A percentile compares a stretch with the other conserved stretches of the same genome.
phyloP scores from a whole-genome alignment of 805 yeast species.

The Torulaspora delbrueckii region DNA sequence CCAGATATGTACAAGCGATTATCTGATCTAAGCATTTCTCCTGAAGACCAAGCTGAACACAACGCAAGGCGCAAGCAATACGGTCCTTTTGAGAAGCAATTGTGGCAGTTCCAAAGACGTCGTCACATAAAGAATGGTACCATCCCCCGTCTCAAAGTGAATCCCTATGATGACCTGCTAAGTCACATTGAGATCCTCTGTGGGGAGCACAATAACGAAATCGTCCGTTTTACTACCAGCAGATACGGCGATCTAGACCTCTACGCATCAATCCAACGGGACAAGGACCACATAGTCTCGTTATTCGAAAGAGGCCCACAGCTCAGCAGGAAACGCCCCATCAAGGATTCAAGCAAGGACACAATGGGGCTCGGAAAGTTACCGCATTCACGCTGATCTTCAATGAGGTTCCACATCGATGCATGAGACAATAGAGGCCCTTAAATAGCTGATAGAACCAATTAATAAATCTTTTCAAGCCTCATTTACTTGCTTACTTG shows the following conservation, averaged over 20 bases:
- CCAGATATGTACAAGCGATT: conserved; percentile 9
- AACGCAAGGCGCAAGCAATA: conserved; percentile 13
- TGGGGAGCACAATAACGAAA: conserved; percentile 26
- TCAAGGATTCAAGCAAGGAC: neutral
- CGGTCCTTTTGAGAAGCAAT: conserved; percentile 15
- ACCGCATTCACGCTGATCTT: conserved; percentile 1
- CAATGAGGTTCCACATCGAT: neutral
- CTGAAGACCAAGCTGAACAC: conserved; percentile 4
- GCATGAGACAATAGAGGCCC: conserved; percentile 1
- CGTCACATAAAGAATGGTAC: conserved; percentile 18
- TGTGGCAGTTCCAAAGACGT: conserved; percentile 29
- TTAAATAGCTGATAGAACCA: conserved; percentile 1
- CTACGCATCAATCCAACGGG: conserved; percentile 19
- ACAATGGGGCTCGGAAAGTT: conserved; percentile 1
- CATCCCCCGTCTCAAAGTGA: conserved; percentile 13
- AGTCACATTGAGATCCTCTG: conserved; percentile 27
- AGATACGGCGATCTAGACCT: conserved; percentile 35
- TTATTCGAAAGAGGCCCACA: conserved; percentile 10
- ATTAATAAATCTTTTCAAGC: neutral
- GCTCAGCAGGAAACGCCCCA: neutral
- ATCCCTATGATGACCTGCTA: conserved; percentile 21
- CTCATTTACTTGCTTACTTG: neutral
- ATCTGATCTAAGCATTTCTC: neutral
- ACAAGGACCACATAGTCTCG: conserved; percentile 24
- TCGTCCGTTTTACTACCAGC: conserved; percentile 31